A percentile compares a stretch with the other conserved stretches of the same genome.
Conservation (phyloP, 1,284 basidiomycete species). For the Puccinia horiana region DNA sequence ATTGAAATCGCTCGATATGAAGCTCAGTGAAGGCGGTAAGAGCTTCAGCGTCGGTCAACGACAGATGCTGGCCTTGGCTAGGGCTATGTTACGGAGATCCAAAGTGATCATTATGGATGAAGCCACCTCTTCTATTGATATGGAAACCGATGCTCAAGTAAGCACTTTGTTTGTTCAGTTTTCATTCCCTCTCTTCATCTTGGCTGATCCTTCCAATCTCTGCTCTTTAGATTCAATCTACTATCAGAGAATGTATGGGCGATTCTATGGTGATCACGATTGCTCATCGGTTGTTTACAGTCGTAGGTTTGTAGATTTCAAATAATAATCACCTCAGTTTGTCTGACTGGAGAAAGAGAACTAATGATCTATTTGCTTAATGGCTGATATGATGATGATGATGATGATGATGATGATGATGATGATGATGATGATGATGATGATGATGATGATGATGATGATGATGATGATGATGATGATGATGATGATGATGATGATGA, state of each 20-base stretch:
- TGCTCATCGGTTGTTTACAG: constrained; percentile 40
- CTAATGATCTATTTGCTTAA: too few relatives aligned
- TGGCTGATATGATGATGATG: too few relatives aligned
- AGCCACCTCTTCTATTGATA: constrained; percentile 56
- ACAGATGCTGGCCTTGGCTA: constrained; percentile 56
- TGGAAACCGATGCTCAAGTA: constrained; percentile 50
- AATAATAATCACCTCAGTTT: background rate
- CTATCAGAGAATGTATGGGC: constrained; percentile 43
- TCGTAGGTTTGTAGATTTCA: constrained; percentile 35
- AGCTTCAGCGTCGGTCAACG: constrained; percentile 57
- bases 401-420: too few relatives aligned
- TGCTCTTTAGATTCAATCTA: constrained; percentile 38
- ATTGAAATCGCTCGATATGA: constrained; percentile 28
- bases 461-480: too few relatives aligned
- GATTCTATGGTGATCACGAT: constrained; percentile 45
- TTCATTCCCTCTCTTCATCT: background rate
- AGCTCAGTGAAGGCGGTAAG: constrained; percentile 54
- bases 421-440: too few relatives aligned
- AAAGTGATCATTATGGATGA: constrained; percentile 58
- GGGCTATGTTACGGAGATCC: constrained; percentile 54
- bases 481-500: too few relatives aligned
- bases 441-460: too few relatives aligned
- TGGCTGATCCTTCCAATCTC: background rate
- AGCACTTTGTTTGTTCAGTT: background rate
- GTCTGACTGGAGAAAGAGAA: background rate